These are phyloP conservation scores for Ilyonectria destructans DNA, from an alignment of 2,329 filamentous ascomycete genomes.

Conservation along the genomic window DNA sequence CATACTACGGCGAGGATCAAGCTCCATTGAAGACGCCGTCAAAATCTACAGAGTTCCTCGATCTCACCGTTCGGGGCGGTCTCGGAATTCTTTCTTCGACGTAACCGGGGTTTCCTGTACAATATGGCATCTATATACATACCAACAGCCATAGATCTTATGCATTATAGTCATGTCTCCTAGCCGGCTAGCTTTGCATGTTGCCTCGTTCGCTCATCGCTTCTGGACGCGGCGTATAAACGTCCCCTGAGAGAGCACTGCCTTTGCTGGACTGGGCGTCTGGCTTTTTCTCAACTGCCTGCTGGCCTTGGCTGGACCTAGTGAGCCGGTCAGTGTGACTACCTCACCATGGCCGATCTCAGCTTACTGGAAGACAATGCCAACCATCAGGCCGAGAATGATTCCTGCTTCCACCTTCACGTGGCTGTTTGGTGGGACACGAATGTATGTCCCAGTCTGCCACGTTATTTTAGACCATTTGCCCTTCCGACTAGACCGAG, in stretches of 20 bases:
- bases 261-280: no score
- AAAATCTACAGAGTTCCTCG: background rate
- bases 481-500: background rate
- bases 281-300: background rate
- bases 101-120: background rate
- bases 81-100: background rate
- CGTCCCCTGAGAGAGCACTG: no score
- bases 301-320: background rate
- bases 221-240: background rate
- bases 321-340: no score
- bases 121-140: no score
- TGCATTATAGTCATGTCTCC: no score
- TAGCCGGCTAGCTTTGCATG: no score
- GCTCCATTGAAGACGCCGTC: background rate
- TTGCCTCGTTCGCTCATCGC: background rate
- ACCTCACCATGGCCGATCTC: no score
- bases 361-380: background rate
- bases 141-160: no score
- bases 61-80: background rate
- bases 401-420: conserved; percentile 1
- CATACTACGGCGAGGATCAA: background rate
- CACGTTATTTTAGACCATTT: background rate
- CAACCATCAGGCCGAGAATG: background rate
- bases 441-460: conserved; percentile 1
- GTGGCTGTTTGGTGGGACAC: background rate